Base-by-base conservation (phyloP, 2,329 filamentous ascomycete genomes). In the Penicillium sp. region DNA sequence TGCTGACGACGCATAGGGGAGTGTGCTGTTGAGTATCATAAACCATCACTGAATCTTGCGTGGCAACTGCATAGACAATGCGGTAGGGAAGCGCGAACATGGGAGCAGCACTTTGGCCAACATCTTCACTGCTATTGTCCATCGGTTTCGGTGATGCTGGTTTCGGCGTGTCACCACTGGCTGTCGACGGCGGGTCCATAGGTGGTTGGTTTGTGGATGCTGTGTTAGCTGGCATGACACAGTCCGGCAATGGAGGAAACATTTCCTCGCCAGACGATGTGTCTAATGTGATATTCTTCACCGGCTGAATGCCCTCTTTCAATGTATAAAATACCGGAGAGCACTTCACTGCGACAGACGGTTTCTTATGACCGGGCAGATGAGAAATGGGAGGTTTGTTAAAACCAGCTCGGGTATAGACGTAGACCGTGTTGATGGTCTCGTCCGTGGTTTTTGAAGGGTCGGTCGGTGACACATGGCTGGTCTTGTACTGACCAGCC, bases 21-120 rank as follows among this genome's bases (percentile, higher is more conserved):
- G 87, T 93, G 56, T 89, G 84, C 60, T 98, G 92, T 59, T 98
- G 92, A 0, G 92, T 98, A 64, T 98, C 92, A 59, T 98, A 98
- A 14, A 98, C 75, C 29, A 95, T 72, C 3, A 98, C 85, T 0
- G 92, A 85, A 65, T 98, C 92, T 60, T 96, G 90, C 0, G 92
- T 98, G 6, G 92, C 93, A 25, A 98, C 90, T 3, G 90, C 92
- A 65, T 96, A 98, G 0, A 98, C 77, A 72, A 98, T 88, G 16
- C 92, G 82, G 62, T 98, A 96, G 1, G 88, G 84, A 30, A 98
- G 70, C 2, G 81, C 77, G 64, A 98, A 96, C 1, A 84, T 83
- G 3, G 74, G 67, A 12, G 42, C 38, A 10, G 80, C 76, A 4
- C 79, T 77, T 12, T 79, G 71, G 2, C 67, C 64, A 4, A 73